A percentile compares a stretch with the other conserved stretches of the same genome.
phyloP scores from a whole-genome alignment of 345 rosid species.

The Eucalyptus caleyi region DNA sequence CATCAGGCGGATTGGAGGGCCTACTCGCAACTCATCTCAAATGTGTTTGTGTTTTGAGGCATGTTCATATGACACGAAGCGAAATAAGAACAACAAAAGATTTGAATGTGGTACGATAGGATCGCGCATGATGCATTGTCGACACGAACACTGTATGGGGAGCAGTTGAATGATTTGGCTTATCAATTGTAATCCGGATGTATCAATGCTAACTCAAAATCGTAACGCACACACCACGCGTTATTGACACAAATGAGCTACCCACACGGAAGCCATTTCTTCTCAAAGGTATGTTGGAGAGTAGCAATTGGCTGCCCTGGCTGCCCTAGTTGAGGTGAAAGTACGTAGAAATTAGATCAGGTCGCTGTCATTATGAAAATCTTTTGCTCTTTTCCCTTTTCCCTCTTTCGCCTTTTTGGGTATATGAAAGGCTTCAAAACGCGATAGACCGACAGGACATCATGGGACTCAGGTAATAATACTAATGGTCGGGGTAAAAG shows the following conservation, averaged over 20 bases:
- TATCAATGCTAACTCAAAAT: background rate
- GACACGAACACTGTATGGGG: rapidly evolving
- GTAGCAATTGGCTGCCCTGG: background rate
- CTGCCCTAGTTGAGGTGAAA: background rate
- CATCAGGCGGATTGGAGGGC: background rate
- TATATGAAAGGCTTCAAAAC: background rate
- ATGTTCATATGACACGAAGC: background rate
- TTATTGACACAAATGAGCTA: background rate
- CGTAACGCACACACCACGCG: background rate
- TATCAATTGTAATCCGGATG: background rate
- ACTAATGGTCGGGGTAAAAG: background rate
- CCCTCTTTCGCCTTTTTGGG: background rate
- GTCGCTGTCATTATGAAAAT: background rate
- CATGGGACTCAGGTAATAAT: background rate
- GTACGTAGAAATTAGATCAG: background rate
- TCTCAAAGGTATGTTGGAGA: background rate
- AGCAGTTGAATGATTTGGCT: background rate
- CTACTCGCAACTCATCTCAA: background rate
- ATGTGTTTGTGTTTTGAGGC: background rate
- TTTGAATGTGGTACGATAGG: background rate
- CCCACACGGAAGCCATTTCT: background rate
- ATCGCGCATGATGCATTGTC: background rate
- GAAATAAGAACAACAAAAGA: background rate
- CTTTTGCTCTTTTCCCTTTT: background rate
- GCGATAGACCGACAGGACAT: background rate